These are phyloP conservation scores for Boletus pseudopeckii DNA, from an alignment of 768 basidiomycete genomes.

Conservation along the genomic window DNA sequence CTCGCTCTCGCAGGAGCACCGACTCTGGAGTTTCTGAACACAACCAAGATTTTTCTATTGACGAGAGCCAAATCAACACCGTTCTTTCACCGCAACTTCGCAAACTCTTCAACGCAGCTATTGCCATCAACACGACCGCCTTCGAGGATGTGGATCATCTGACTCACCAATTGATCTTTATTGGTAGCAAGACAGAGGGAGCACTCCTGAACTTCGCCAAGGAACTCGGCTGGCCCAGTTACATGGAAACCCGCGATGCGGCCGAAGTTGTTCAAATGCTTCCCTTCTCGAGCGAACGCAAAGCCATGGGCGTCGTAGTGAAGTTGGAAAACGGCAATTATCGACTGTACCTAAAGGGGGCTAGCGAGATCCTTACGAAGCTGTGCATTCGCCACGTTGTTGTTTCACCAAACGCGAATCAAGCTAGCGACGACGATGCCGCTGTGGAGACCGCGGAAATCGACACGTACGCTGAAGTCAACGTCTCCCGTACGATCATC, in stretches of 20 bases:
- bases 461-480: constrained; percentile 65
- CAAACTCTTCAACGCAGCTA: constrained; percentile 75
- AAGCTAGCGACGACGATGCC: constrained; percentile 16
- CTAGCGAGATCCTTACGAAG: constrained; percentile 88
- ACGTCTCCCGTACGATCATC: constrained; percentile 90
- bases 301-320: constrained; percentile 92
- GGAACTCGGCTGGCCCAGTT: constrained; percentile 73
- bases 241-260: constrained; percentile 59
- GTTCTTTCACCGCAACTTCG: constrained; percentile 59
- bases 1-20: constrained; percentile 31
- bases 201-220: constrained; percentile 84
- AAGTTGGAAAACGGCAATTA: constrained; percentile 46
- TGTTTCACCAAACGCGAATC: constrained; percentile 38
- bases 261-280: constrained; percentile 77
- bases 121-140: constrained; percentile 91
- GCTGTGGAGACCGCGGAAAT: constrained; percentile 59
- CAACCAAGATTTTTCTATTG: constrained; percentile 79
- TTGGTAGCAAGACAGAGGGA: constrained; percentile 95
- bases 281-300: constrained; percentile 91
- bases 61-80: constrained; percentile 65
- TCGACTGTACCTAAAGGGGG: constrained; percentile 87
- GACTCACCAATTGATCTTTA: constrained; percentile 57
- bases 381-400: constrained; percentile 71
- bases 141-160: constrained; percentile 78
- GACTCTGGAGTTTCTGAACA: constrained; percentile 38